Evolutionary conservation across 495 filamentous ascomycete species (phyloP), one percentile per base, ranked within the genome.

Genomic region (Daldinia concentrica): DNA sequence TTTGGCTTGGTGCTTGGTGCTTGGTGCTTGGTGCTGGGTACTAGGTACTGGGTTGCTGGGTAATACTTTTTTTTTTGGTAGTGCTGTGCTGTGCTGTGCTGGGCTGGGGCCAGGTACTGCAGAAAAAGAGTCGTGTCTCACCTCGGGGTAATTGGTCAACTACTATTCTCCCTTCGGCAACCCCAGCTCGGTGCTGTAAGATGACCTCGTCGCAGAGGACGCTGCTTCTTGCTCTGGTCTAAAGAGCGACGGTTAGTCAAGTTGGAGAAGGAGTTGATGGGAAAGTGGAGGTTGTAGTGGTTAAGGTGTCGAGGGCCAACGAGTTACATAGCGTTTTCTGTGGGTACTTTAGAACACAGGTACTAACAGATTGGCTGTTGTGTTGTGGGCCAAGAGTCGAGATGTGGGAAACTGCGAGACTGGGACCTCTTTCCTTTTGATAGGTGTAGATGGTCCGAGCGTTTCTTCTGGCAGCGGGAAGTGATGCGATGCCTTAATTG

Each of bases 61-160:
- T 22, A 57, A 17, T 32, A 32, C 29, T 36, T 36, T 36, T 34
- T 29, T 34, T 36, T 36, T 14, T 36, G 34, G 34, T 36, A 36
- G 34, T 14, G 32, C 17, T 58, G 34, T 58, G 32, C 4, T 54
- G 27, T 29, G 15, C 14, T 8, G 12, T 54, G 19, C 26, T 36
- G 29, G 36, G 15, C 27, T 36, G 30, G 45, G 64, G 27, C 14
- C 26, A 56, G 12, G 27, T 59, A 37, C 34, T 15, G 56, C 19
- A 17, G 24, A 43, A 6, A 58, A 34, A 19, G 1, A 12, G 32
- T 24, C 41, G 59, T 76, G 74, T 76, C 76, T 78, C 61, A 78
- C 76, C 76, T 78, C 74, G 76, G 71, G 60, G 36, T 71, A 66
- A 58, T 30, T 54, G 50, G 24, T 30, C 50, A 54, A 64, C 66